These are phyloP conservation scores for Vitis amurensis DNA, from an alignment of 164 flowering plant species.

Conservation along the genomic window DNA sequence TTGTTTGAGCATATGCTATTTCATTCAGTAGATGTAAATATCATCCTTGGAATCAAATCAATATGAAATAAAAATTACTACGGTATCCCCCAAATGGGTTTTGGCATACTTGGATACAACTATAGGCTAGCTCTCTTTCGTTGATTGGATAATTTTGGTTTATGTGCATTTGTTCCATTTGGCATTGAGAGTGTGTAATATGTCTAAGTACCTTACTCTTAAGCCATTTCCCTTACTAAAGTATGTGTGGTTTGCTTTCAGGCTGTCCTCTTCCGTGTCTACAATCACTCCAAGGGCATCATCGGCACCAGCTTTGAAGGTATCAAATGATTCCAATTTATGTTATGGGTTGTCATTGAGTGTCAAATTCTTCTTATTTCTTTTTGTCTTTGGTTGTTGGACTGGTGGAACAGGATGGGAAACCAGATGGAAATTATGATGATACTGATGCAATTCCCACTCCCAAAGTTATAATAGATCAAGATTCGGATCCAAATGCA, in stretches of 20 bases:
- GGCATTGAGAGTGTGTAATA: too few species aligned
- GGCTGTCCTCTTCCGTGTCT: constrained; percentile 38
- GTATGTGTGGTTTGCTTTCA: constrained; percentile 23
- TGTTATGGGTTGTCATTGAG: background rate
- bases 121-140: too few species aligned
- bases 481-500: constrained; percentile 88
- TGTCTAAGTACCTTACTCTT: too few species aligned
- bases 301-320: constrained; percentile 73
- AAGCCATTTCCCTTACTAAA: too few species aligned
- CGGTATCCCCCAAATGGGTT: too few species aligned
- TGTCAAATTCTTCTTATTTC: background rate
- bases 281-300: constrained; percentile 50
- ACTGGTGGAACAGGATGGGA: background rate
- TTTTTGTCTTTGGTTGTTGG: background rate
- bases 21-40: too few species aligned
- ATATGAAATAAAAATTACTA: too few species aligned
- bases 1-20: too few species aligned
- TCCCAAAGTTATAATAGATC: constrained; percentile 90
- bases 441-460: constrained; percentile 74
- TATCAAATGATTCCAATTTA: constrained; percentile 18
- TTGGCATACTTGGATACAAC: too few species aligned
- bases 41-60: too few species aligned
- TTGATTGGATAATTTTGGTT: too few species aligned
- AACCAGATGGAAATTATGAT: constrained; percentile 64
- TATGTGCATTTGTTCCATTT: too few species aligned